phyloP scores from a whole-genome alignment of 2,329 filamentous ascomycete species.

The Colletotrichum higginsianum region DNA sequence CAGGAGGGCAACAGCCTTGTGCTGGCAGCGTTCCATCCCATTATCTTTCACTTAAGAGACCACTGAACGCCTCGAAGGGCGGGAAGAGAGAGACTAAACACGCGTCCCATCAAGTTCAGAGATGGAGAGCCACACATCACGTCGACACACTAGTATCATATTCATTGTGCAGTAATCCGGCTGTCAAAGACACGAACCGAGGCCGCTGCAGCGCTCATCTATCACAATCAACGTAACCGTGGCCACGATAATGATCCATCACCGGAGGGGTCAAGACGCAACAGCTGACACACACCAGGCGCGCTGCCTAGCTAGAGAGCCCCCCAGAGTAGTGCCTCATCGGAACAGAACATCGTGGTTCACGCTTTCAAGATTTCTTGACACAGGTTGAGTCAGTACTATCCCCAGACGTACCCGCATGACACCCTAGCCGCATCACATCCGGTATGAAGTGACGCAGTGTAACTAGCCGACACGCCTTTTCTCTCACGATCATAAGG shows the following conservation, averaged over 20 bases:
- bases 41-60: no score
- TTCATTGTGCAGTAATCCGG: background rate
- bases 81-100: no score
- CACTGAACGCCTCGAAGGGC: no score
- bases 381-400: no score
- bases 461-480: background rate
- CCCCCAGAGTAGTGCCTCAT: background rate
- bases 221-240: background rate
- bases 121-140: no score
- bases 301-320: background rate
- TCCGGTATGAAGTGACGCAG: background rate
- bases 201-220: background rate
- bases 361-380: background rate
- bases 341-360: background rate
- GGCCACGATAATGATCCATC: background rate
- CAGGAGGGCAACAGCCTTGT: background rate
- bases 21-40: constrained; percentile 1
- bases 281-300: background rate
- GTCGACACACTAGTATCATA: no score
- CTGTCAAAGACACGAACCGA: no score
- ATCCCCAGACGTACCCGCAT: background rate
- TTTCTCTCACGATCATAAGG: no score
- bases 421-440: background rate
- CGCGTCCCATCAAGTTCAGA: no score
- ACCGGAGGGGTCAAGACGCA: background rate